Conservation (phyloP, 75 land plant species). For the Pinus taeda region DNA sequence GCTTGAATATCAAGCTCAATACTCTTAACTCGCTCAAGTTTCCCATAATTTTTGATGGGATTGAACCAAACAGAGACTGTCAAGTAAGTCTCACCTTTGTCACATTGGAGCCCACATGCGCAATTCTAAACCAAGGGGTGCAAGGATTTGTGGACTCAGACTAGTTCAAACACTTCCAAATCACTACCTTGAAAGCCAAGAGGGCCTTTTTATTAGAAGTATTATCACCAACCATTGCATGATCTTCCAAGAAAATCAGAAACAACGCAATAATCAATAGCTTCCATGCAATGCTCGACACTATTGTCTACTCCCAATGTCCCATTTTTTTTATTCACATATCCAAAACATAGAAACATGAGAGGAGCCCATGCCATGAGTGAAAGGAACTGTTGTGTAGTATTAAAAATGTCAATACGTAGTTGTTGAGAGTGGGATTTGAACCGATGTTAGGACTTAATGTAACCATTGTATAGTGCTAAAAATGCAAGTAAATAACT, state of each 20-base stretch:
- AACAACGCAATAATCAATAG: too few species aligned
- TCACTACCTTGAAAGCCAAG: conserved; percentile 25
- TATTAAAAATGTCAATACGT: too few species aligned
- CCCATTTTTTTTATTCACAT: too few species aligned
- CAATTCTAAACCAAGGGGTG: conserved; percentile 34
- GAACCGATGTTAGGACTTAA: too few species aligned
- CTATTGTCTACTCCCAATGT: too few species aligned
- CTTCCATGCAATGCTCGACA: too few species aligned
- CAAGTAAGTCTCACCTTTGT: conserved; percentile 61
- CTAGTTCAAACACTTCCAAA: conserved; percentile 34
- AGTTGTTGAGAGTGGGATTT: too few species aligned
- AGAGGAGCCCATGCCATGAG: too few species aligned
- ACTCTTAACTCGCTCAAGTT: conserved; percentile 51
- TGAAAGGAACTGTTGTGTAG: too few species aligned
- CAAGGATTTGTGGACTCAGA: conserved; percentile 26
- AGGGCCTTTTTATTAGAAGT: conserved; percentile 36
- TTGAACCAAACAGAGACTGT: conserved; percentile 44
- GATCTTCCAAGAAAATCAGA: neutral
- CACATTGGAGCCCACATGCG: conserved; percentile 36
- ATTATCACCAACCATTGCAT: conserved; percentile 20
- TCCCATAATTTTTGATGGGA: conserved; percentile 43
- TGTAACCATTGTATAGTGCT: too few species aligned
- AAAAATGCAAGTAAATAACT: too few species aligned
- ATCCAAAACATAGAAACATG: too few species aligned
- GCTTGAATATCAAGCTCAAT: conserved; percentile 65